A percentile compares a stretch with the other conserved stretches of the same genome.
Conservation (phyloP, 768 basidiomycete species). For the Pleurotus sapidus region DNA sequence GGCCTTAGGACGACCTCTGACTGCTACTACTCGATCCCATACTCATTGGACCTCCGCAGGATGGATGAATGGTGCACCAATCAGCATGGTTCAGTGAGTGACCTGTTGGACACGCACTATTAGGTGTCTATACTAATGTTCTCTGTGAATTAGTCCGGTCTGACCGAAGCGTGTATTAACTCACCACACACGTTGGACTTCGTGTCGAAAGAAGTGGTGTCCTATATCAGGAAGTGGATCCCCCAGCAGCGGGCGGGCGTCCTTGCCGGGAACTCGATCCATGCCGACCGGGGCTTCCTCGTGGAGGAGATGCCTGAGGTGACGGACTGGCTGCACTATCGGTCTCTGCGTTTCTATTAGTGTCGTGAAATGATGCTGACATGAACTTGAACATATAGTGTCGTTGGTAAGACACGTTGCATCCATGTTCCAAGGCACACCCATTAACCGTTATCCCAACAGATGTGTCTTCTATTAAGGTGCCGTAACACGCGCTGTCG, state of each 20-base stretch:
- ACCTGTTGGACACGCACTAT: background rate
- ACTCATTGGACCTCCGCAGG: constrained; percentile 29
- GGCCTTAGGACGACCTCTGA: too few species aligned
- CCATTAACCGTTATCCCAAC: background rate
- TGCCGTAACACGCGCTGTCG: constrained; percentile 17
- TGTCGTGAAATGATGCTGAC: background rate
- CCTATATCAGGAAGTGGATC: constrained; percentile 85
- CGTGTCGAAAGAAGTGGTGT: constrained; percentile 60
- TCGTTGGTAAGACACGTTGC: constrained; percentile 14
- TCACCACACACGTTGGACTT: constrained; percentile 62
- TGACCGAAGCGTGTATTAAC: constrained; percentile 74
- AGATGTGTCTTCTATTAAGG: constrained; percentile 89
- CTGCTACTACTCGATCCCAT: too few species aligned
- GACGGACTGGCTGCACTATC: constrained; percentile 78
- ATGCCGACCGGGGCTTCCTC: constrained; percentile 75
- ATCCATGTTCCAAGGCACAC: background rate
- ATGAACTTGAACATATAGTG: constrained; percentile 8
- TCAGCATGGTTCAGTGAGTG: constrained; percentile 70
- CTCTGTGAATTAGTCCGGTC: constrained; percentile 57
- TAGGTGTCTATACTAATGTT: background rate
- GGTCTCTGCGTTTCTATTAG: constrained; percentile 35
- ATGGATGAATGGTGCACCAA: constrained; percentile 89
- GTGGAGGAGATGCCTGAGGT: constrained; percentile 79
- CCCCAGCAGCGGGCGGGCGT: constrained; percentile 60
- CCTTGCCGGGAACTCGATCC: constrained; percentile 87